A percentile compares a stretch with the other conserved stretches of the same genome.
Evolutionary conservation across 139 green algal species (phyloP).

Genomic region (Auxenochlorella pyrenoidosa): DNA sequence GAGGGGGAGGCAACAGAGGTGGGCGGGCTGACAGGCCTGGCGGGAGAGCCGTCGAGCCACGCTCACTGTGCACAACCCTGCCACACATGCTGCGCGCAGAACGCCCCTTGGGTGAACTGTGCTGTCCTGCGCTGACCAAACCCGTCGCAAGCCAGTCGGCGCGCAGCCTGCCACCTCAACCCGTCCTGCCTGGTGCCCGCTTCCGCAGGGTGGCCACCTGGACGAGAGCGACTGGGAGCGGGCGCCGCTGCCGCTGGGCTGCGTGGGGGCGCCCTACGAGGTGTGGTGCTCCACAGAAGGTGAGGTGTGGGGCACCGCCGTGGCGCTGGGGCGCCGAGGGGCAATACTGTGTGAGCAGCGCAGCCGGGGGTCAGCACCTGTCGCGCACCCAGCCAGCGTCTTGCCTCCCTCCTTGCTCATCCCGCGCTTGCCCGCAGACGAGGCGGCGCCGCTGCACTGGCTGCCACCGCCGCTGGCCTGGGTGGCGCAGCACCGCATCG

Average conservation of each 20-base stretch:
- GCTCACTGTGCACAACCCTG: too few species aligned
- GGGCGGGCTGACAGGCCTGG: neutral
- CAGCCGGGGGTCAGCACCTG: neutral
- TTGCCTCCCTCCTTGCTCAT: neutral
- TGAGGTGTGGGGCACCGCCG: neutral
- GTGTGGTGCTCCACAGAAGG: slow-evolving; percentile 9
- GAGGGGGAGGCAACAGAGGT: neutral
- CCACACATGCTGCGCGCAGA: too few species aligned
- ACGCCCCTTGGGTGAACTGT: too few species aligned
- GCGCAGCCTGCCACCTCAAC: neutral
- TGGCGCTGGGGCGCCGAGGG: neutral
- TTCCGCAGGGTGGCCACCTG: neutral
- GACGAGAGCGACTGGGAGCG: slow-evolving; percentile 3
- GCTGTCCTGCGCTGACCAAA: too few species aligned
- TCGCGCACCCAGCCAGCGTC: neutral
- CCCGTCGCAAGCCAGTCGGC: too few species aligned
- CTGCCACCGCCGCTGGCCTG: slow-evolving; percentile 23
- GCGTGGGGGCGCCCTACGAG: slow-evolving; percentile 13
- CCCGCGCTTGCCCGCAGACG: neutral
- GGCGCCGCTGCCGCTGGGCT: slow-evolving; percentile 16
- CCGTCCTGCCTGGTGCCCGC: neutral
- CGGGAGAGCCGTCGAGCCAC: too few species aligned
- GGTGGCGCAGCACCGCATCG: neutral
- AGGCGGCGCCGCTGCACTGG: slow-evolving; percentile 10
- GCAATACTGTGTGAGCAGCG: too few species aligned